Percentiles rank a stretch among this genome's conserved stretches.
Evolutionary conservation across 257 asterid genomes (phyloP).

Genomic region (Anisodus tanguticus): DNA sequence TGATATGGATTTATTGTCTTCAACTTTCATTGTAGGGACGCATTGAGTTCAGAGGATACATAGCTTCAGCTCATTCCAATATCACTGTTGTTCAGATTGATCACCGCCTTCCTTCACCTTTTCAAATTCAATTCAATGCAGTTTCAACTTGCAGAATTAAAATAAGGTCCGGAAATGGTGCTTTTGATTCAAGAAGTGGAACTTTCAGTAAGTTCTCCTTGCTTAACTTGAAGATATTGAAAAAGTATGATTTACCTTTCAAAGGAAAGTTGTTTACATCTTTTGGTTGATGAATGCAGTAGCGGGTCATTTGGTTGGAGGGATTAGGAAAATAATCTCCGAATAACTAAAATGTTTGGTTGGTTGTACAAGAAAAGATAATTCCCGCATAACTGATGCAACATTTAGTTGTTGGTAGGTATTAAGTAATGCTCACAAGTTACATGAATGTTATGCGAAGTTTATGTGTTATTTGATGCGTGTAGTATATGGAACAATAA

Average conservation of each 20-base stretch:
- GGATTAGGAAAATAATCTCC: not conserved
- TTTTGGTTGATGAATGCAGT: not conserved
- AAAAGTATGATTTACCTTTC: not conserved
- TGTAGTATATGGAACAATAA: not conserved
- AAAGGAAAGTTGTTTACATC: not conserved
- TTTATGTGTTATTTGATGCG: not conserved
- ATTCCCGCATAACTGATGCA: not conserved
- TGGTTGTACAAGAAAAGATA: not conserved
- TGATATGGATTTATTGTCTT: not conserved
- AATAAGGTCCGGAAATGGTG: not conserved
- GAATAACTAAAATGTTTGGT: not conserved
- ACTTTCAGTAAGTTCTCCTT: constrained; percentile 27
- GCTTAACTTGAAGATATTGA: constrained; percentile 16
- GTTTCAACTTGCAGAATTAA: constrained; percentile 13
- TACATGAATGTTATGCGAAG: not conserved
- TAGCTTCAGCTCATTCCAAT: constrained; percentile 3
- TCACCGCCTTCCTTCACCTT: not conserved
- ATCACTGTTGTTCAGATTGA: not conserved
- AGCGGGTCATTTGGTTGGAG: not conserved
- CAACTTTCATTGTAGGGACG: constrained; percentile 14
- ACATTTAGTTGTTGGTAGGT: not conserved
- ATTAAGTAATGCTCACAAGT: not conserved
- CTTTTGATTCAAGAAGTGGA: not conserved
- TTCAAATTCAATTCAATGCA: constrained; percentile 13
- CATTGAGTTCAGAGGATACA: constrained; percentile 18